These are phyloP conservation scores for Beauveria scarabaeidicola DNA, from an alignment of 2,329 filamentous ascomycete species.

Conservation along the genomic window DNA sequence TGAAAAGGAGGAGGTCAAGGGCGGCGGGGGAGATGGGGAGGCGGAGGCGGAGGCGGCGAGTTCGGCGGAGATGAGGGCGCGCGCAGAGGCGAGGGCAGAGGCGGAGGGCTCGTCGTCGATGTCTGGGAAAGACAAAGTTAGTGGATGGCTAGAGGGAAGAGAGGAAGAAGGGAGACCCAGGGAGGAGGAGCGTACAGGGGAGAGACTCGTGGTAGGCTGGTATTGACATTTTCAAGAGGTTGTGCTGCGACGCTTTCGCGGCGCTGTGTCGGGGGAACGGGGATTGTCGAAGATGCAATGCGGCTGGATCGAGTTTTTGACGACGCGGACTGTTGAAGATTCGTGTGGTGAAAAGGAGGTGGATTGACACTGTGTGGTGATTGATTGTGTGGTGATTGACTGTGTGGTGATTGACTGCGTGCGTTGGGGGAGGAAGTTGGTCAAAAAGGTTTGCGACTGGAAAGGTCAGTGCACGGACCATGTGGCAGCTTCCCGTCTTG, in stretches of 20 bases:
- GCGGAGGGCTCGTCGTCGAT: constrained; percentile 67
- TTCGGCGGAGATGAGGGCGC: constrained; percentile 62
- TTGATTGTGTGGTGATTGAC: not conserved
- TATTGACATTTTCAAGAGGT: constrained; percentile 16
- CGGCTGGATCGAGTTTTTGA: not conserved
- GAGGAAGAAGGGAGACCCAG: no score
- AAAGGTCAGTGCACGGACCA: constrained; percentile 3
- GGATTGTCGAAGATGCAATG: not conserved
- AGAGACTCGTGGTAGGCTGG: constrained; percentile 63
- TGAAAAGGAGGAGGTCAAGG: constrained; percentile 46
- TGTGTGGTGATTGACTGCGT: no score
- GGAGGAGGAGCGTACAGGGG: constrained; percentile 50
- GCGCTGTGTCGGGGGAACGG: not conserved
- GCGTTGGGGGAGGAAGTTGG: not conserved
- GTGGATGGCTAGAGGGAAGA: constrained; percentile 3
- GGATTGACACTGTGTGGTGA: not conserved
- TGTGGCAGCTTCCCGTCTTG: not conserved
- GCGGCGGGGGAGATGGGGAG: constrained; percentile 59
- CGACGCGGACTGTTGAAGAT: no score
- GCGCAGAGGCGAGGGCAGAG: constrained; percentile 54
- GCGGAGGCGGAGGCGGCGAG: constrained; percentile 46
- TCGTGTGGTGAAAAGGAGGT: not conserved
- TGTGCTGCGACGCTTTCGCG: not conserved
- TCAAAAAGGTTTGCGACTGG: not conserved
- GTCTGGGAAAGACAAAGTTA: constrained; percentile 43